Evolutionary conservation across 306 rosid species (phyloP), one percentile per base, ranked within the genome.

Genomic region (Echinosophora koreensis): DNA sequence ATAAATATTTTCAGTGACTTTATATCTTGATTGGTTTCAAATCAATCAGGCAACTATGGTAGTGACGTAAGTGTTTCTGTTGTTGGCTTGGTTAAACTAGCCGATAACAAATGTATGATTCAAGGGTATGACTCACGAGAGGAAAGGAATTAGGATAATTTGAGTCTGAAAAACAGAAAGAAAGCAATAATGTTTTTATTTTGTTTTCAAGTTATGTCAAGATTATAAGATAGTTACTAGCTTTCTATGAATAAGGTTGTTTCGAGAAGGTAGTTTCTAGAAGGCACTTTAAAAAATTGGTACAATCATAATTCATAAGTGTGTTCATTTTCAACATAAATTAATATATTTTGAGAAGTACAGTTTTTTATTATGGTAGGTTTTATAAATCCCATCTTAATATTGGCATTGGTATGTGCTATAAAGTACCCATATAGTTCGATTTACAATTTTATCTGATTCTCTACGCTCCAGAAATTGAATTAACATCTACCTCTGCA

Each of bases 401-500:
- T 39, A 55, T 60, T 46, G 60, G 37, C 61, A 16, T 49, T 35
- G 12, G 13, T 49, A 49, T 50, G 10, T 76, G 44, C 65, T 38
- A 61, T 71, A 52, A 18, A 0, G 14, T 51, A 51, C 44, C 50
- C 39, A 6, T 52, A 38, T 64, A 63, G 3, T 63, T 71, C 44
- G 67, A 38, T 72, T 65, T 32, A 35, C 59, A 37, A 30, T 52
- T 79, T 71, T 30, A 49, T 52, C 42, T 62, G 8, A 10, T 13
- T 37, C 64, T 41, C 14, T 47, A 39, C 2, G 2, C 66, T 11
- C 59, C 28, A 13, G 4, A 54, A 70, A 11, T 52, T 71, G 55
- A 78, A 57, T 42, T 5, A 57, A 34, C 62, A 46, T 58, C 17
- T 28, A 47, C 35, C 65, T 16, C 28, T 44, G 41, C 10, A 12